Evolutionary conservation across 495 filamentous ascomycete species (phyloP).

Genomic region (Cercophora scortea): DNA sequence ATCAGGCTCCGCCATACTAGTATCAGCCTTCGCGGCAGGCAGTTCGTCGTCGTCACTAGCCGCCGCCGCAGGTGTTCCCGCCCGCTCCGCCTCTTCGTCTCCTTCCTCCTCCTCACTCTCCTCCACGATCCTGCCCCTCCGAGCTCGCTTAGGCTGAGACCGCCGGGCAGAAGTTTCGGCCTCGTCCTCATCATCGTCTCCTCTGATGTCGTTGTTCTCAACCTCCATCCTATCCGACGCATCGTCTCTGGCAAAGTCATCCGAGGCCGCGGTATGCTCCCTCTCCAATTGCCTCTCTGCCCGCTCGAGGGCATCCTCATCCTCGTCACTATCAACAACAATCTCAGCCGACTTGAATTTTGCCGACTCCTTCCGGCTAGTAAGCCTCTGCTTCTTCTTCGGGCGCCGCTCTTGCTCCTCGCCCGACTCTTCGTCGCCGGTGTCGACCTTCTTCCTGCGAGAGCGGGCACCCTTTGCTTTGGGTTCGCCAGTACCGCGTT

Average conservation of each 20-base stretch:
- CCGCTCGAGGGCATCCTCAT: conserved; percentile 25
- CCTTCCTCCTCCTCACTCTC: conserved; percentile 33
- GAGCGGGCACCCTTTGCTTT: conserved; percentile 1
- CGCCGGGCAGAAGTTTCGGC: conserved; percentile 21
- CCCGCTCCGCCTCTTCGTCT: conserved; percentile 27
- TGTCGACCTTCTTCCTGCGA: conserved; percentile 22
- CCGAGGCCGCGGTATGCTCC: conserved; percentile 5
- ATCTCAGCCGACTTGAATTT: conserved; percentile 80
- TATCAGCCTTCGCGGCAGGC: background rate
- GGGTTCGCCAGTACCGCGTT: conserved; percentile 10
- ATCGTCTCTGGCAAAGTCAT: conserved; percentile 13
- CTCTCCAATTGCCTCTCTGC: conserved; percentile 31
- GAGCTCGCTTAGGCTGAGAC: conserved; percentile 20
- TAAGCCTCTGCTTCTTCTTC: conserved; percentile 55
- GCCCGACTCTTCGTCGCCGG: conserved; percentile 37
- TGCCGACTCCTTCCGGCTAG: conserved; percentile 42
- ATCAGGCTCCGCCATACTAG: background rate
- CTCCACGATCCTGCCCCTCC: conserved; percentile 33
- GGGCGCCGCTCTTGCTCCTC: conserved; percentile 36
- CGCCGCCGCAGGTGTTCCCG: background rate
- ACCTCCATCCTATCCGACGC: conserved; percentile 27
- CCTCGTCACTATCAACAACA: conserved; percentile 61
- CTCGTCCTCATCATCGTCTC: conserved; percentile 36
- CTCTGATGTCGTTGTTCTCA: conserved; percentile 19
- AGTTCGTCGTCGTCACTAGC: background rate